phyloP scores from a whole-genome alignment of 176 grass and related monocot species.

The Thalia dealbata region DNA sequence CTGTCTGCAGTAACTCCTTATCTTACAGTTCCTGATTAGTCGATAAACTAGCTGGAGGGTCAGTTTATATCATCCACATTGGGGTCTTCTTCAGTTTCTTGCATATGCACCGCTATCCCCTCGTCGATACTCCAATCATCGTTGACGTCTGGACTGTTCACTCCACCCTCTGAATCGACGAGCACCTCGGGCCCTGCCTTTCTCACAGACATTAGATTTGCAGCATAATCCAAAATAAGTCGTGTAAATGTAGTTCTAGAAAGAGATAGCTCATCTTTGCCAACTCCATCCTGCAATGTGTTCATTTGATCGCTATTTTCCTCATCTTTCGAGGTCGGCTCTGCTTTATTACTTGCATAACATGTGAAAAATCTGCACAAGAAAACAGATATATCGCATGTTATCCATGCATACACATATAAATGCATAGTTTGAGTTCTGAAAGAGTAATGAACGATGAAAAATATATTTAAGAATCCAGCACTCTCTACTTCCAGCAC shows the following conservation, averaged over 20 bases:
- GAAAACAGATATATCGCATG: neutral
- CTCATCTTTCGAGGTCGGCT: slow-evolving; percentile 7
- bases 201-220: neutral
- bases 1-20: too few species aligned
- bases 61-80: too few species aligned
- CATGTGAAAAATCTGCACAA: slow-evolving; percentile 61
- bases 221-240: neutral
- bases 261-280: slow-evolving; percentile 21
- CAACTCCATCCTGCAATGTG: slow-evolving; percentile 19
- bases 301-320: slow-evolving; percentile 20
- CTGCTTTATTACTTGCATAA: slow-evolving; percentile 63
- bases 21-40: too few species aligned
- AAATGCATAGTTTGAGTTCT: neutral
- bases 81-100: too few species aligned
- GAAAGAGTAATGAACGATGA: too few species aligned
- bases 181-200: neutral
- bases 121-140: too few species aligned
- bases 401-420: neutral
- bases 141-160: too few species aligned
- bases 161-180: too few species aligned
- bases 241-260: neutral
- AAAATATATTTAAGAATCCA: too few species aligned
- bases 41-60: too few species aligned
- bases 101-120: too few species aligned
- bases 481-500: too few species aligned